Base-by-base conservation (phyloP, 2,329 filamentous ascomycete genomes). In the Nigrograna mackinnonii region DNA sequence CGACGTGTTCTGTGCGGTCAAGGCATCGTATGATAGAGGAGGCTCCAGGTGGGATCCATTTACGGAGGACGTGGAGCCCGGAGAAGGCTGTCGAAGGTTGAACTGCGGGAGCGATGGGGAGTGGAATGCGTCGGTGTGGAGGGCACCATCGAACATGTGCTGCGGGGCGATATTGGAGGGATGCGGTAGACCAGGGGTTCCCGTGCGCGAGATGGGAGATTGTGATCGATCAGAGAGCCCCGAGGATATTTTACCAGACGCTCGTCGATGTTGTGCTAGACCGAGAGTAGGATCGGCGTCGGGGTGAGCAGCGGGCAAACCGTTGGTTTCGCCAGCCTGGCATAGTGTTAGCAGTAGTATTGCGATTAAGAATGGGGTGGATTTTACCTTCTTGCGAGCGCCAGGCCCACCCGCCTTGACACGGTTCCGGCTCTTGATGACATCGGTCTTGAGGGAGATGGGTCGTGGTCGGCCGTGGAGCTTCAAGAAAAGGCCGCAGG, bases 401-500 rank as follows among this genome's bases (percentile, higher is more conserved):
- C 88, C 82, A 60, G 91, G 80, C 3, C 77, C 89, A 6, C 87
- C 83, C 40, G 91, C 94, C 79, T 97, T 97, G 58, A 97, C 92
- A 53, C 94, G 85, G 73, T 99, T 99, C 62, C 94, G 90, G 76
- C 91, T 96, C 79, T 99, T 99, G 76, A 99, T 99, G 56, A 97
- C 92, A 77, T 99, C 94, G 36, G 94, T 97, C 79, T 99, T 99
- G 60, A 99, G 81, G 58, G 89, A 95, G 68, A 96, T 96, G 56
- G 94, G 94, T 43, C 94, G 86, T 47, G 94, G 84, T 19, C 91
- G 87, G 52, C 91, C 91, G 68, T 99, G 94, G 56, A 99, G 80
- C 79, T 99, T 99, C 62, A 97, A 81, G 72, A 97, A 99, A 43
- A 99, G 81, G 46, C 94, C 94, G 72, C 94, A 99, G 62, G 94